A percentile compares a stretch with the other conserved stretches of the same genome.
These are phyloP conservation scores for Mortierella alpina DNA, from an alignment of 192 early-diverging fungal species.

Conservation along the genomic window DNA sequence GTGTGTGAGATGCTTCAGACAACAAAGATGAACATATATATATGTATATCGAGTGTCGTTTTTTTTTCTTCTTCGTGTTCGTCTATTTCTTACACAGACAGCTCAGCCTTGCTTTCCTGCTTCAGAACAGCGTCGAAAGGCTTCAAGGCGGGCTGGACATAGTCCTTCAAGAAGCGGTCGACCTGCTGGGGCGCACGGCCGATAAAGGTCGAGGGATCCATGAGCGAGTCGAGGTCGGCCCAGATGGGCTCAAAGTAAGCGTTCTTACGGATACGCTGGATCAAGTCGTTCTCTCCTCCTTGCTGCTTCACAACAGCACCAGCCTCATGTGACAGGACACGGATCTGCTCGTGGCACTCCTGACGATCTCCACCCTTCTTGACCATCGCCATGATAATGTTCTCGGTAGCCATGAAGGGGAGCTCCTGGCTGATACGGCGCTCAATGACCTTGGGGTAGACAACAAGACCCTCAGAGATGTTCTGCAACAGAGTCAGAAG, in stretches of 20 bases:
- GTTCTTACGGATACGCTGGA: constrained; percentile 84
- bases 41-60: no score
- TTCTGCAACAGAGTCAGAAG: constrained; percentile 95
- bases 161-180: constrained; percentile 80
- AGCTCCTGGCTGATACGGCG: constrained; percentile 93
- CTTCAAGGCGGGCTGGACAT: constrained; percentile 86
- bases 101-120: constrained; percentile 70
- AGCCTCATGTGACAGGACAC: constrained; percentile 94
- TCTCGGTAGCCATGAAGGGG: constrained; percentile 99
- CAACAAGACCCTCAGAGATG: constrained; percentile 97
- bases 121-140: constrained; percentile 76
- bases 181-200: constrained; percentile 97
- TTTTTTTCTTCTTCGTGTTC: not conserved
- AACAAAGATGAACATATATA: not conserved
- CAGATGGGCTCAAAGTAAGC: constrained; percentile 91
- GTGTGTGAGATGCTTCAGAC: no score
- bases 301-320: constrained; percentile 91
- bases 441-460: constrained; percentile 95
- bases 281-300: constrained; percentile 95
- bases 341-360: constrained; percentile 96
- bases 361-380: constrained; percentile 96
- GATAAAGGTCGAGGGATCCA: constrained; percentile 93
- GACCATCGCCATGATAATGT: constrained; percentile 99
- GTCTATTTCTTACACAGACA: constrained; percentile 74
- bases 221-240: constrained; percentile 76